These are phyloP conservation scores for Leccinum fuscescens DNA, from an alignment of 1,284 basidiomycete species.

Conservation along the genomic window DNA sequence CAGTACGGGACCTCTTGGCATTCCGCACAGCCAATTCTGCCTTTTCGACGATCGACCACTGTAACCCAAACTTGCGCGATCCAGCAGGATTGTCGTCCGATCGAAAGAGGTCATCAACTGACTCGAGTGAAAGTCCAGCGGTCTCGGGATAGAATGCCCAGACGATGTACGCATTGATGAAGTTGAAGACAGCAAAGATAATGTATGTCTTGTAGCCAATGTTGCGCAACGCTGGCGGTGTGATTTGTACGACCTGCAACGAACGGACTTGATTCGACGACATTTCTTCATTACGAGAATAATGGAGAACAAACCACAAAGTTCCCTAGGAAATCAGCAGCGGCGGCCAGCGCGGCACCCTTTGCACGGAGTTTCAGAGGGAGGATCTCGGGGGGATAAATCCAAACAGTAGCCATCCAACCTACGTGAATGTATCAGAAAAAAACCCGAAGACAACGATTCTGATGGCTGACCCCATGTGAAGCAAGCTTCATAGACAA, in stretches of 20 bases:
- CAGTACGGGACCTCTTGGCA: neutral
- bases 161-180: slow-evolving; percentile 15
- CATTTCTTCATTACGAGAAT: neutral
- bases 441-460: neutral
- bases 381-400: slow-evolving; percentile 14
- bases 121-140: slow-evolving; percentile 13
- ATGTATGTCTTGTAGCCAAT: slow-evolving; percentile 19
- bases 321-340: slow-evolving; percentile 13
- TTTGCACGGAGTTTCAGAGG: slow-evolving; percentile 17
- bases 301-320: slow-evolving; percentile 8
- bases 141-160: slow-evolving; percentile 19
- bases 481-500: slow-evolving; percentile 16
- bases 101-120: slow-evolving; percentile 7
- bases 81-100: neutral
- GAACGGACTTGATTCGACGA: neutral
- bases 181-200: slow-evolving; percentile 15
- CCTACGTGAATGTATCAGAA: slow-evolving; percentile 1
- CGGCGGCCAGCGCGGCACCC: slow-evolving; percentile 13
- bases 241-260: slow-evolving; percentile 16
- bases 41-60: slow-evolving; percentile 8
- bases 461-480: slow-evolving; percentile 8
- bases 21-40: neutral
- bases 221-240: slow-evolving; percentile 14
- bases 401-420: slow-evolving; percentile 19
- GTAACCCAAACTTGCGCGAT: neutral